Conservation (phyloP, 768 basidiomycete genomes). For the Hydnum rufescens region DNA sequence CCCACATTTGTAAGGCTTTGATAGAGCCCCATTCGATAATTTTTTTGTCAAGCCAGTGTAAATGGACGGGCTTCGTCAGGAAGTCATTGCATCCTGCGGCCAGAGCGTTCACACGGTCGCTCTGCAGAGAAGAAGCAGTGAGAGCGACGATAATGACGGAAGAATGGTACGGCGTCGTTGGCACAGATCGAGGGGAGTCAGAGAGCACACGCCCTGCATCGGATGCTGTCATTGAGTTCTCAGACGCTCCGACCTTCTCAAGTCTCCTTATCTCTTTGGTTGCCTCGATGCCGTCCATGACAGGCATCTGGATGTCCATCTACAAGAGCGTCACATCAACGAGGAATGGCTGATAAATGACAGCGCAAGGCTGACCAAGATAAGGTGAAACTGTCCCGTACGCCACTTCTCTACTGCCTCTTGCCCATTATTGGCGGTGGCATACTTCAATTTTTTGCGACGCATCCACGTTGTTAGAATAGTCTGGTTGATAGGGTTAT, state of each 20-base stretch:
- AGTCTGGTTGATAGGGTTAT: constrained; percentile 97
- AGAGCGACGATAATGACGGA: constrained; percentile 99
- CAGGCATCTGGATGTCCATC: constrained; percentile 99
- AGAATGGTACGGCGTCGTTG: constrained; percentile 56
- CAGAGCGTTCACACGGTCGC: constrained; percentile 89
- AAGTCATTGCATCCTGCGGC: constrained; percentile 99
- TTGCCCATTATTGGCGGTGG: constrained; percentile 82
- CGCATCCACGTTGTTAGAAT: constrained; percentile 95
- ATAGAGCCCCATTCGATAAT: constrained; percentile 99
- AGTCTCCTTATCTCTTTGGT: constrained; percentile 86
- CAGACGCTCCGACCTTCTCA: constrained; percentile 40
- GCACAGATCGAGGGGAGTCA: constrained; percentile 18
- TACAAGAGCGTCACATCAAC: constrained; percentile 19
- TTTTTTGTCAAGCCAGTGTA: constrained; percentile 92
- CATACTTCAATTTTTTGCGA: constrained; percentile 88
- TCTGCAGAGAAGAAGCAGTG: constrained; percentile 87
- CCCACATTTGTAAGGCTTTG: constrained; percentile 85
- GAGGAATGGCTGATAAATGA: background rate
- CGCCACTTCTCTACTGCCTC: constrained; percentile 95
- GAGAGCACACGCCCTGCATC: constrained; percentile 28
- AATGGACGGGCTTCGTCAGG: constrained; percentile 87
- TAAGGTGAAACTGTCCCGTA: constrained; percentile 83
- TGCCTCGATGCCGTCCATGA: constrained; percentile 96
- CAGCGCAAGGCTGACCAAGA: constrained; percentile 44
- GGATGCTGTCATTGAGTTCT: constrained; percentile 22